Conservation (phyloP, 176 grass and related monocot genomes). For the Oryza officinalis region DNA sequence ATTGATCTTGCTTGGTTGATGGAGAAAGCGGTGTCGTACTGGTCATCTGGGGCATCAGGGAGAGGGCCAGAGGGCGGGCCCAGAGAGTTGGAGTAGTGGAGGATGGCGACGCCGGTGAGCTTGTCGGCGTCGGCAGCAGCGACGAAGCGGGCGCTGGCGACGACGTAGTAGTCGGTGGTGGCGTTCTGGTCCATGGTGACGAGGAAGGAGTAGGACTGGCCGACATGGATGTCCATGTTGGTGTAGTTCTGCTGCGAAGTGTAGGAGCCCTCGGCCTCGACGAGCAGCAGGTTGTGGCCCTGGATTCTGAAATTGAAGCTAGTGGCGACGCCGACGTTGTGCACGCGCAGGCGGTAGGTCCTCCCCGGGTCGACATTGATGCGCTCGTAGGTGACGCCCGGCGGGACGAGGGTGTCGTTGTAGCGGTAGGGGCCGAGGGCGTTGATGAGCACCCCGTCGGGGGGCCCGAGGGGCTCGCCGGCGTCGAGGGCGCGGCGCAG, state of each 20-base stretch:
- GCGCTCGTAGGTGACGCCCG: constrained; percentile 64
- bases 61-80: constrained; percentile 71
- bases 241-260: constrained; percentile 91
- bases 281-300: constrained; percentile 74
- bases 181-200: constrained; percentile 96
- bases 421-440: constrained; percentile 78
- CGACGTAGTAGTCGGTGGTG: constrained; percentile 77
- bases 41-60: constrained; percentile 74
- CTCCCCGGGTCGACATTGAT: constrained; percentile 88
- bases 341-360: constrained; percentile 84
- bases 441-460: constrained; percentile 77
- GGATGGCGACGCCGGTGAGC: constrained; percentile 70
- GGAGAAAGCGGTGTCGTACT: constrained; percentile 75
- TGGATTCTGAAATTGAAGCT: constrained; percentile 97
- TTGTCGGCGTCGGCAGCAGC: constrained; percentile 46
- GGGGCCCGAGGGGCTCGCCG: constrained; percentile 50
- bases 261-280: constrained; percentile 94
- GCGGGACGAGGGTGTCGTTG: constrained; percentile 61
- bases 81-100: constrained; percentile 92
- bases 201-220: constrained; percentile 87
- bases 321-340: constrained; percentile 81
- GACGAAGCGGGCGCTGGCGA: constrained; percentile 72
- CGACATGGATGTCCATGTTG: constrained; percentile 95
- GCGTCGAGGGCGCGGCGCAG: constrained; percentile 66
- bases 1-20: constrained; percentile 98